Percentiles rank a stretch among this genome's conserved stretches.
phyloP scores from a whole-genome alignment of 1,284 basidiomycete genomes.

The Violaceomyces palustris region DNA sequence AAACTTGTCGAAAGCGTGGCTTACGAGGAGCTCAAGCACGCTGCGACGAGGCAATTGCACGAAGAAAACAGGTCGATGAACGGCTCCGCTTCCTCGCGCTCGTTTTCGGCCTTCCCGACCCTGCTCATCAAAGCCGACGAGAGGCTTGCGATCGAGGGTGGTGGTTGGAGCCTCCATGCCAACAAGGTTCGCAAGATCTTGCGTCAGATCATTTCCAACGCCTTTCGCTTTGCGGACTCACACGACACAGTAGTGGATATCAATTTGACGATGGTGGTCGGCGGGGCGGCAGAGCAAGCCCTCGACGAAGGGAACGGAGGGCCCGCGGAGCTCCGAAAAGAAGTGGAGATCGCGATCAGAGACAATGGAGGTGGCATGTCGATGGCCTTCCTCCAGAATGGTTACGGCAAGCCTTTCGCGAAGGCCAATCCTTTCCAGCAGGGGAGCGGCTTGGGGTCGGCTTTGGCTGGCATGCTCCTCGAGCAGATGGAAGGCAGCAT shows the following conservation, averaged over 20 bases:
- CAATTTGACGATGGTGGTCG: not conserved
- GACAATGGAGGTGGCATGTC: not conserved
- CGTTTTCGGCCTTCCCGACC: too few species aligned
- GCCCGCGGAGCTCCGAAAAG: not conserved
- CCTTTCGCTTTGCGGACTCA: not conserved
- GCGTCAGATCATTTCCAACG: not conserved
- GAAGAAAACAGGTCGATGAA: too few species aligned
- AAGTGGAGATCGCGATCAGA: not conserved
- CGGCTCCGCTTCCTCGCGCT: too few species aligned
- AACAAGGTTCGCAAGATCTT: not conserved
- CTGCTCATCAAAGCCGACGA: too few species aligned
- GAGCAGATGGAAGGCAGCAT: not conserved
- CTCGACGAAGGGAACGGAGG: too few species aligned
- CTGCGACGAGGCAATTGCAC: too few species aligned
- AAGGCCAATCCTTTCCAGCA: not conserved
- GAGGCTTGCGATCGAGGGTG: too few species aligned
- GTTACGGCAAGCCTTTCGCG: not conserved
- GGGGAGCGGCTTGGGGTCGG: not conserved
- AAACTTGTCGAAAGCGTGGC: conserved; percentile 29
- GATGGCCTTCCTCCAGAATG: not conserved
- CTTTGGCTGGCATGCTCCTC: not conserved
- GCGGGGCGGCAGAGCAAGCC: too few species aligned
- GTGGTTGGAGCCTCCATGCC: too few species aligned
- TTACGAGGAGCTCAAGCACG: conserved; percentile 33
- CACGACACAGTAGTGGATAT: not conserved